Conservation (phyloP, 768 basidiomycete species). For the Rubroboletus pulcherrimus region DNA sequence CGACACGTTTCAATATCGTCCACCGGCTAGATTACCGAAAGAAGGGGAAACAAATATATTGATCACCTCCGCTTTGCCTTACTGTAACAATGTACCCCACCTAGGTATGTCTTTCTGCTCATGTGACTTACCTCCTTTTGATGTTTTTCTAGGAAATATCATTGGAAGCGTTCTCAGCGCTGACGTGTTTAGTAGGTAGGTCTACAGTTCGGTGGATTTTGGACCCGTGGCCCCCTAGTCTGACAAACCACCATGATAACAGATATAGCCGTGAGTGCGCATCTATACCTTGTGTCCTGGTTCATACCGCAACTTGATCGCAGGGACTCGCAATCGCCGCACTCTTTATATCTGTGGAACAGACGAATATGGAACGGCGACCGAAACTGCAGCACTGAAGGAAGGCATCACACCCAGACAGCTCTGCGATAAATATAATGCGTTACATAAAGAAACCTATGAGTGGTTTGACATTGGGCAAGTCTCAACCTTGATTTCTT, state of each 20-base stretch:
- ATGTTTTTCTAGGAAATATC: constrained; percentile 59
- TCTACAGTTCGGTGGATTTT: constrained; percentile 6
- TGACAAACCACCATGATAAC: constrained; percentile 1
- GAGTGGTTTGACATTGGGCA: constrained; percentile 97
- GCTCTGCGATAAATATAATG: constrained; percentile 89
- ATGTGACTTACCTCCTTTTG: constrained; percentile 6
- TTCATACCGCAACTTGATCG: background rate
- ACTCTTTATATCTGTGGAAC: constrained; percentile 97
- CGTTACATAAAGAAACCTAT: constrained; percentile 88
- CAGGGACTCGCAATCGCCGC: constrained; percentile 73
- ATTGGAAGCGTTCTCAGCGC: constrained; percentile 96
- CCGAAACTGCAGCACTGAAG: constrained; percentile 94
- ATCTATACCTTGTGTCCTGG: background rate
- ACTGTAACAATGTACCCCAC: constrained; percentile 97
- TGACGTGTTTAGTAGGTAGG: constrained; percentile 92
- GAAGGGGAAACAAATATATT: constrained; percentile 85
- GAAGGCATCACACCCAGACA: constrained; percentile 75
- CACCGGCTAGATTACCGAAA: constrained; percentile 58
- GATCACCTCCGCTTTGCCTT: constrained; percentile 93
- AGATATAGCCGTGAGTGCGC: constrained; percentile 59
- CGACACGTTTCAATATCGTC: background rate
- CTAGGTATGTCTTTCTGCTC: constrained; percentile 53
- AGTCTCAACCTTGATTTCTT: constrained; percentile 12
- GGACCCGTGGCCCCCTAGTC: background rate
- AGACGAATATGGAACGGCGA: constrained; percentile 99